Conservation (phyloP, 2,329 filamentous ascomycete species). For the Penicillium sp. region DNA sequence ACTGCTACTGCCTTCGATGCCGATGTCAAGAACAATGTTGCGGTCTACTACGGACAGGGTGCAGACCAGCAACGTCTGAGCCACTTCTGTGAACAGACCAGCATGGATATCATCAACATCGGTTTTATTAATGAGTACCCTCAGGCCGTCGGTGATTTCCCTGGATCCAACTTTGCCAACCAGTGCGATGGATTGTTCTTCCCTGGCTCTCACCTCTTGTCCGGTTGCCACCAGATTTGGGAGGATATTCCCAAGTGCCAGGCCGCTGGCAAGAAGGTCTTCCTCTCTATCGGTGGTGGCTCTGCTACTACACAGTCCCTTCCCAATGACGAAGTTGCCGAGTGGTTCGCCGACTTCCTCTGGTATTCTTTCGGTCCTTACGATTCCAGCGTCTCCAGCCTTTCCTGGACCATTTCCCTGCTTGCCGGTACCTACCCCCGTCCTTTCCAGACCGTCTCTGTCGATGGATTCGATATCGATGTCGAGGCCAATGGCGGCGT, state of each 20-base stretch:
- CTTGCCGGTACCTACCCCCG: slow-evolving; percentile 32
- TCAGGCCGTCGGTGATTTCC: slow-evolving; percentile 46
- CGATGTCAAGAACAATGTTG: slow-evolving; percentile 50
- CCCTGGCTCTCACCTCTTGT: slow-evolving; percentile 44
- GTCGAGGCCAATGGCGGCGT: slow-evolving; percentile 35
- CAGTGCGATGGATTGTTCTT: slow-evolving; percentile 50
- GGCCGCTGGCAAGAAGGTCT: slow-evolving; percentile 43
- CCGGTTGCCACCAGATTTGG: slow-evolving; percentile 46
- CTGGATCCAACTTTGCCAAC: slow-evolving; percentile 59
- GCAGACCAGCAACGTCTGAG: slow-evolving; percentile 49
- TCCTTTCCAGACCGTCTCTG: slow-evolving; percentile 48
- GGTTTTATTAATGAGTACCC: slow-evolving; percentile 59
- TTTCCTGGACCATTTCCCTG: slow-evolving; percentile 14
- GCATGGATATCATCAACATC: slow-evolving; percentile 58
- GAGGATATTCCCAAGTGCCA: slow-evolving; percentile 46
- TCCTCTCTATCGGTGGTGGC: slow-evolving; percentile 53
- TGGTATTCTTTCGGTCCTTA: slow-evolving; percentile 53
- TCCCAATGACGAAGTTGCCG: slow-evolving; percentile 39
- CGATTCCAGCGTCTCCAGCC: slow-evolving; percentile 27
- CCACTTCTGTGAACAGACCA: slow-evolving; percentile 54
- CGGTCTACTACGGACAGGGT: slow-evolving; percentile 59
- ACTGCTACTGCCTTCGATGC: slow-evolving; percentile 45
- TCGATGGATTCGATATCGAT: slow-evolving; percentile 59
- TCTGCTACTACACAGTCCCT: slow-evolving; percentile 46
- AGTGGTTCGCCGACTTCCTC: slow-evolving; percentile 52